These are phyloP conservation scores for Astrothelium subdiscretum DNA, from an alignment of 495 filamentous ascomycete species.

Conservation along the genomic window DNA sequence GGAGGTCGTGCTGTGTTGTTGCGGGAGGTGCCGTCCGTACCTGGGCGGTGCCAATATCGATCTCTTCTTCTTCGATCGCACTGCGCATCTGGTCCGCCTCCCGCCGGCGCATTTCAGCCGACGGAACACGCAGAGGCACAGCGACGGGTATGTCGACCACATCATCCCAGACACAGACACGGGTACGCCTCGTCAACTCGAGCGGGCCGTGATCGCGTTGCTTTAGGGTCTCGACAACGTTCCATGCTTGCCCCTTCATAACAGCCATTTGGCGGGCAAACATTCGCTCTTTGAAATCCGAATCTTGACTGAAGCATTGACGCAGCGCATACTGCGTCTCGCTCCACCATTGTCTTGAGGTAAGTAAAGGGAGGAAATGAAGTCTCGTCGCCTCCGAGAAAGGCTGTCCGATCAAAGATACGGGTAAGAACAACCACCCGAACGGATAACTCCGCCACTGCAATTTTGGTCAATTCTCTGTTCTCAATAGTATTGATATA, in stretches of 20 bases:
- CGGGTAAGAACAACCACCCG: conserved; percentile 95
- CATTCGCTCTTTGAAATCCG: conserved; percentile 97
- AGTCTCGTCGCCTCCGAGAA: conserved; percentile 87
- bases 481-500: not conserved
- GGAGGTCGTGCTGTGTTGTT: conserved; percentile 50
- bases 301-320: conserved; percentile 74
- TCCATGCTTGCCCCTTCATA: conserved; percentile 99
- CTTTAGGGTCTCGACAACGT: conserved; percentile 95
- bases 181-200: conserved; percentile 77
- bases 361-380: conserved; percentile 87
- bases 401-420: conserved; percentile 89
- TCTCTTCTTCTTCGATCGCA: conserved; percentile 56
- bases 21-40: conserved; percentile 42
- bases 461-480: not conserved
- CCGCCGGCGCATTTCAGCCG: conserved; percentile 54
- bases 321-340: conserved; percentile 82
- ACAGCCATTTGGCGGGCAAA: conserved; percentile 93
- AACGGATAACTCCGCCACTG: conserved; percentile 88
- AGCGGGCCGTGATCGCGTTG: conserved; percentile 82
- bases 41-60: conserved; percentile 75
- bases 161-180: conserved; percentile 97
- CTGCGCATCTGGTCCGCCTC: conserved; percentile 42
- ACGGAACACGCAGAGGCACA: conserved; percentile 73
- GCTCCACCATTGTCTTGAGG: conserved; percentile 91
- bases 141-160: conserved; percentile 90